These are phyloP conservation scores for Aureobasidium sp. DNA, from an alignment of 2,329 filamentous ascomycete genomes.

Conservation along the genomic window DNA sequence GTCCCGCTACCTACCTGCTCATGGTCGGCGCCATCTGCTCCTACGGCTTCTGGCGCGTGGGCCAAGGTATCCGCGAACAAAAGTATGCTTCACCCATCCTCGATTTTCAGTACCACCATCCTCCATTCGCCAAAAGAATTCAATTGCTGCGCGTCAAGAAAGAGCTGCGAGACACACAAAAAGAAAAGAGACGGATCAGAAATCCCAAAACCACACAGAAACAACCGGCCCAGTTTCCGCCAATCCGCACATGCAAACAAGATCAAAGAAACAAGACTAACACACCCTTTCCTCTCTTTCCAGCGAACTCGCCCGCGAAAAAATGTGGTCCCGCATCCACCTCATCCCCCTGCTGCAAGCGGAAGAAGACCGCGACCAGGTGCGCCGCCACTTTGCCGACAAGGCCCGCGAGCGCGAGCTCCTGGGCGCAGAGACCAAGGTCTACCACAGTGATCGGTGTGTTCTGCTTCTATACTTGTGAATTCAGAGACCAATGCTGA, in stretches of 20 bases:
- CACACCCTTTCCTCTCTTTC: not conserved
- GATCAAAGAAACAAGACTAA: not conserved
- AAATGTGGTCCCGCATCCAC: constrained; percentile 96
- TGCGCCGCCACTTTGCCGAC: constrained; percentile 78
- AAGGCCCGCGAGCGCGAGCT: constrained; percentile 86
- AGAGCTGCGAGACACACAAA: not conserved
- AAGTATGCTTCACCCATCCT: constrained; percentile 57
- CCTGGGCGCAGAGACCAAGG: constrained; percentile 71
- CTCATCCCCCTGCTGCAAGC: constrained; percentile 90
- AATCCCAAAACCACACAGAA: not conserved
- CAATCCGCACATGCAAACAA: not conserved
- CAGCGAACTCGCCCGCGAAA: constrained; percentile 91
- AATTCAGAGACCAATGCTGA: constrained; percentile 10
- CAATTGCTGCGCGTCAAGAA: not conserved
- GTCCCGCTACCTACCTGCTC: constrained; percentile 69
- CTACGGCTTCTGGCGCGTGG: constrained; percentile 84
- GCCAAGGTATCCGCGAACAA: constrained; percentile 77
- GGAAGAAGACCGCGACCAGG: constrained; percentile 92
- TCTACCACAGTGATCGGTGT: constrained; percentile 88
- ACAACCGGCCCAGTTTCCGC: no score
- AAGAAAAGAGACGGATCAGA: not conserved
- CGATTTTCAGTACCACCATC: not conserved
- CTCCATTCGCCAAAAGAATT: not conserved
- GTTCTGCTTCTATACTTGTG: constrained; percentile 15
- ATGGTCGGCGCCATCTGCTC: constrained; percentile 72